Evolutionary conservation across 768 basidiomycete species (phyloP), one percentile per base, ranked within the genome.

Genomic region (Boletus rubescentipes): DNA sequence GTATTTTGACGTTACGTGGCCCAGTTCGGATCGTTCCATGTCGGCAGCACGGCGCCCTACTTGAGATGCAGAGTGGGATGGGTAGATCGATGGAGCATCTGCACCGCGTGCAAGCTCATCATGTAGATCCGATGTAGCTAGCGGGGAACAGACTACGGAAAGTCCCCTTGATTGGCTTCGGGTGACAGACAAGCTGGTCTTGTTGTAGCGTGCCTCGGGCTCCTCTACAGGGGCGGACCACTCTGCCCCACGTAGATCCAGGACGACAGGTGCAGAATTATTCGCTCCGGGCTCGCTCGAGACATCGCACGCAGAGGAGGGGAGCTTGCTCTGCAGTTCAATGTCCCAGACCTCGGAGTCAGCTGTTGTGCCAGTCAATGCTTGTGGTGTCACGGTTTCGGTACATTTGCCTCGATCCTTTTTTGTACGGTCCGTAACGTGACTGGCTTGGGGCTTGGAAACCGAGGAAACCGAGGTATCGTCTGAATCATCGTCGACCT

Each of bases 51-150:
- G 61, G 43, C 49, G 59, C 42, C 64, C 70, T 38, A 69, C 53
- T 59, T 82, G 83, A 29, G 83, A 85, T 29, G 79, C 83, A 26
- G 83, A 85, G 46, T 85, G 76, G 9, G 79, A 85, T 10, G 83
- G 78, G 31, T 69, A 67, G 11, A 79, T 61, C 31, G 78, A 74
- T 2, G 66, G 53, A 45, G 39, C 54, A 6, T 32, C 49, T 36
- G 31, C 15, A 14, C 23, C 16, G 32, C 39, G n/a, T n/a, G n/a
- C 15, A 34, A 10, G 34, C 18, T 43, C 35, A 8, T 47, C 45
- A 2, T 21, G 34, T 12, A 49, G 71, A 29, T 70, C 64, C n/a
- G 72, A 61, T 26, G 68, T 67, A 26, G 64, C 61, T 42, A 55
- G 61, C 12, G 59, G 61, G 26, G 62, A 57, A 35, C 35, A n/a